Evolutionary conservation across 2,329 filamentous ascomycete species (phyloP).

Genomic region (Ascochyta koolunga): DNA sequence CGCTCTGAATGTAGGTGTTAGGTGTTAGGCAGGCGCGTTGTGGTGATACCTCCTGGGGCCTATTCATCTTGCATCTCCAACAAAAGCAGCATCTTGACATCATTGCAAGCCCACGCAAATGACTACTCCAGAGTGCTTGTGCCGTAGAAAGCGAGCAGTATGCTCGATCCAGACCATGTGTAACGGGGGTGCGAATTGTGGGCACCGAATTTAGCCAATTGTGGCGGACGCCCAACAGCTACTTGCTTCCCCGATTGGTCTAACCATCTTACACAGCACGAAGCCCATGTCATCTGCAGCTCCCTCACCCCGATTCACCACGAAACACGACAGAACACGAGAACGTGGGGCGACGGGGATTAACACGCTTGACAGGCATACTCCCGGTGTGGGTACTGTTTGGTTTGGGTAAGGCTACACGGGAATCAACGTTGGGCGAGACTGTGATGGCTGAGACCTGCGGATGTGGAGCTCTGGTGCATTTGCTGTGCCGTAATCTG

Average conservation of each 20-base stretch:
- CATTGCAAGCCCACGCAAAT: background rate
- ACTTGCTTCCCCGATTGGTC: slow-evolving; percentile 2
- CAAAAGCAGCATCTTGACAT: background rate
- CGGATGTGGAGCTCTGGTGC: slow-evolving; percentile 9
- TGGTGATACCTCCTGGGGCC: background rate
- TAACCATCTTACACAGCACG: slow-evolving; percentile 6
- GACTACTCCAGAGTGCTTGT: background rate
- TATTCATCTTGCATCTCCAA: background rate
- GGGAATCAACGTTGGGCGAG: slow-evolving; percentile 16
- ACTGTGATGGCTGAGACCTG: slow-evolving; percentile 17
- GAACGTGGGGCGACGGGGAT: slow-evolving; percentile 10
- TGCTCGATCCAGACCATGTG: background rate
- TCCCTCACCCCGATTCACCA: background rate
- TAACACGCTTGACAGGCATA: slow-evolving; percentile 11
- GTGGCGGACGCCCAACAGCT: slow-evolving; percentile 1
- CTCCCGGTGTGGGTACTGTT: slow-evolving; percentile 11
- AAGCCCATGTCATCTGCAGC: slow-evolving; percentile 8
- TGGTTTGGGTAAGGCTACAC: slow-evolving; percentile 13
- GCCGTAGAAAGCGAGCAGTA: slow-evolving; percentile 4
- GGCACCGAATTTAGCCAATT: slow-evolving; percentile 11
- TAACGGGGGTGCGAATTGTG: slow-evolving; percentile 12
- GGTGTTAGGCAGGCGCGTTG: background rate
- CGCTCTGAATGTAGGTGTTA: background rate
- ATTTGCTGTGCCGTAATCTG: slow-evolving; percentile 3
- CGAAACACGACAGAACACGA: background rate